phyloP scores from a whole-genome alignment of 768 basidiomycete species.

The Daedalea quercina region DNA sequence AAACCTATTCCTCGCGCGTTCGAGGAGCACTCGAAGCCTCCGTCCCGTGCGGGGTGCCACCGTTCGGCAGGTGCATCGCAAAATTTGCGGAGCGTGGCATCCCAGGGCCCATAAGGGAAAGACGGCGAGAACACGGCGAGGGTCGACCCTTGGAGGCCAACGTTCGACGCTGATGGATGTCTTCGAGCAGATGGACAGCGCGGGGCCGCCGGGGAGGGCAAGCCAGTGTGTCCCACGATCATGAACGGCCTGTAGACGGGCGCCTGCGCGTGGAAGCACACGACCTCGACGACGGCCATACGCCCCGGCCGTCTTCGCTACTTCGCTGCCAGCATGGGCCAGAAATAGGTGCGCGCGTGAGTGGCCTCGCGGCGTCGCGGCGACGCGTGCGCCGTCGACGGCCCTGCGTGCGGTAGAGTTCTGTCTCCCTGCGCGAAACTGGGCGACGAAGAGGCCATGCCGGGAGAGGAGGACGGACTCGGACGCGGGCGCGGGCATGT shows the following conservation, averaged over 20 bases:
- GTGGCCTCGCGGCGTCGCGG: not conserved
- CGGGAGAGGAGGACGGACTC: not conserved
- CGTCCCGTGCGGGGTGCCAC: too few relatives aligned
- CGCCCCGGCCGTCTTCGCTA: not conserved
- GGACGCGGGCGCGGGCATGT: not conserved
- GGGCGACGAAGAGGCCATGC: not conserved
- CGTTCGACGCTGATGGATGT: too few relatives aligned
- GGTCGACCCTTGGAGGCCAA: too few relatives aligned
- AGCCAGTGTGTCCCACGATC: too few relatives aligned
- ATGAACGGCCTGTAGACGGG: not conserved
- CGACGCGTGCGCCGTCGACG: not conserved
- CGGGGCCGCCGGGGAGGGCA: too few relatives aligned
- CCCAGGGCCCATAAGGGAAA: too few relatives aligned
- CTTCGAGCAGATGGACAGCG: too few relatives aligned
- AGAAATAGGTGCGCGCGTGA: conserved; percentile 1
- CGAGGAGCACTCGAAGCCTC: too few relatives aligned
- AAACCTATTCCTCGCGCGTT: too few relatives aligned
- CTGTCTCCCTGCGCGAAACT: not conserved
- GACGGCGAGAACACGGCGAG: too few relatives aligned
- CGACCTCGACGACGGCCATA: not conserved
- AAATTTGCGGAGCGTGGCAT: too few relatives aligned
- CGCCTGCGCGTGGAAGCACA: not conserved
- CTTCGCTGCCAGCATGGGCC: not conserved
- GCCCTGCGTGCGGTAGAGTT: not conserved
- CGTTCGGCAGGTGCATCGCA: too few relatives aligned